Percentiles rank a stretch among this genome's conserved stretches.
phyloP scores from a whole-genome alignment of 441 rosid species.

The Syzygium malaccense region DNA sequence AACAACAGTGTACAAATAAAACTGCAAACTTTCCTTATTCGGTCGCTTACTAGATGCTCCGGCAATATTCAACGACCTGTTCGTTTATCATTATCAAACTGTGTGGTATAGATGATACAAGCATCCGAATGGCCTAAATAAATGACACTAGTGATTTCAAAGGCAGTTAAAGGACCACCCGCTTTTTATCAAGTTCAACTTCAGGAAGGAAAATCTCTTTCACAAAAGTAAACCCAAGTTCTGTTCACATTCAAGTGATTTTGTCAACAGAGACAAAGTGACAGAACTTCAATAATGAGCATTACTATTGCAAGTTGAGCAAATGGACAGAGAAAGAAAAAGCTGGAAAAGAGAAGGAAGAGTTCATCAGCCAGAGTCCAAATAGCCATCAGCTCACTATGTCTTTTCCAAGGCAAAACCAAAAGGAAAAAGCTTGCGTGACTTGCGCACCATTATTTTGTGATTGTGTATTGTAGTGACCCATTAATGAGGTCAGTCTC shows the following conservation, averaged over 20 bases:
- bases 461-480: background rate
- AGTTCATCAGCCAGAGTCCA: background rate
- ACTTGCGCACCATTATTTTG: background rate
- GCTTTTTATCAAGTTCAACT: background rate
- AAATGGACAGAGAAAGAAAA: background rate
- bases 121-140: background rate
- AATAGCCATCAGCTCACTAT: background rate
- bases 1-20: background rate
- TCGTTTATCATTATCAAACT: no score
- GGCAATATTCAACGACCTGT: background rate
- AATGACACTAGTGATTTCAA: background rate
- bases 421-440: background rate
- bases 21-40: background rate
- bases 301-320: background rate
- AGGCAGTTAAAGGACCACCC: background rate
- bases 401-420: background rate
- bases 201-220: background rate
- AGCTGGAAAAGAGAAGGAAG: background rate
- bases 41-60: background rate
- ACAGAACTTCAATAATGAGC: background rate
- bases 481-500: background rate
- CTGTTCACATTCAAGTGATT: background rate
- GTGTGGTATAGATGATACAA: background rate
- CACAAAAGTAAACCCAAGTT: background rate
- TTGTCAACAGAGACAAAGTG: background rate